Evolutionary conservation across 768 basidiomycete species (phyloP), one percentile per base, ranked within the genome.

Genomic region (Trametes cinnabarina): DNA sequence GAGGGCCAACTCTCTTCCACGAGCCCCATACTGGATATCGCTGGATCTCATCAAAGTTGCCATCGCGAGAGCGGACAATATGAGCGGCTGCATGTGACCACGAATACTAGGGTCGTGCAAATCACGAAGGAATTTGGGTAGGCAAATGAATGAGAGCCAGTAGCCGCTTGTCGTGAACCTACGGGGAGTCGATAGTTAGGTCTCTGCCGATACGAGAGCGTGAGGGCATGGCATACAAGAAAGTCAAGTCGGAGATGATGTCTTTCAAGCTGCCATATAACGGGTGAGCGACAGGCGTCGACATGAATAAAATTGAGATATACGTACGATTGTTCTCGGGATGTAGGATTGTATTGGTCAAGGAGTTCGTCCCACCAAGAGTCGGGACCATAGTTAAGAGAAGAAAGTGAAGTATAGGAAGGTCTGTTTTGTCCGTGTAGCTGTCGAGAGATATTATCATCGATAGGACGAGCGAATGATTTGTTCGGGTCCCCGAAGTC

Each of bases 11-110:
- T 71, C 71, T 41, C 87, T 77, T 4, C 89, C 88, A 3, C 66
- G 62, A 3, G 70, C 67, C 8, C 86, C 81, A 14, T 76, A 72
- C 64, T 86, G 88, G 40, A 82, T 66, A 63, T 86, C 82, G 66
- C 88, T 90, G 1, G 89, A 90, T 61, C 81, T 80, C 79, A 90
- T 84, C 12, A 92, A 76, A 32, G 77, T 84, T 0, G 87, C 81
- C 74, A 92, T 77, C 1, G 90, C 90, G 30, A 92, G 74, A 7
- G 78, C 79, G 2, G 89, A 79, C 28, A 85, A 77, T 44, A 92
- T 78, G 56, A 92, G 81, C 6, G 90, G 89, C 61, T 90, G 89
- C 59, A 90, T 82, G 14, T 71, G 71, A 20, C 76, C 67, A 14
- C 86, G 81, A 26, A 79, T 74, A n/a, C 77, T 77, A 1, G 82